Base-by-base conservation (phyloP, 2,329 filamentous ascomycete genomes). In the Alternaria hordeiaustralica region DNA sequence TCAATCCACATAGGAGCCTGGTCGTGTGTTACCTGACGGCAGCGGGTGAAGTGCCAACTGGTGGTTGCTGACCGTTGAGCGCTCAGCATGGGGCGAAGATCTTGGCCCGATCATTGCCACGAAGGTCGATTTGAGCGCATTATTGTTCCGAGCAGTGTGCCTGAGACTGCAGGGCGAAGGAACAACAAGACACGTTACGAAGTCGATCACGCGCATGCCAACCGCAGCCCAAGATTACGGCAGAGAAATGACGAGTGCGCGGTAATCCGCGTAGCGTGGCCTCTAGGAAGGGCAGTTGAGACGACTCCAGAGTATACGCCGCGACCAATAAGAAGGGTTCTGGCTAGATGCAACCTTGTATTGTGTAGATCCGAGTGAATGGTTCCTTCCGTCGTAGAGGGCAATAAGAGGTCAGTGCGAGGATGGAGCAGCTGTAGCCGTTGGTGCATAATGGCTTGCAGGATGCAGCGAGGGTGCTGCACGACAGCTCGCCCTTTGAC, bases 371-470 rank as follows among this genome's bases (percentile, higher is more conserved):
- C 63, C 63, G 47, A 33, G 50, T 33, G 50, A 33, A 65, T 45
- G 63, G 63, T 65, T 63, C 59, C 47, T 58, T 60, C 59, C 59
- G 59, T 23, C 21, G 45, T 44, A 30, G 50, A 53, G 55, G 60
- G 45, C 51, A 20, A 25, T 3, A 43, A 41, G 45, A 67, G 63
- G 65, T 60, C 65, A 58, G 62, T 64, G 63, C 65, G 54, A 57
- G 51, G 15, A 44, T 58, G 46, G 56, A 54, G 55, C n/a, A 67
- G 50, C 44, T 47, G 58, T 64, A 67, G 56, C 55, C 53, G 56
- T 66, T 49, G 15, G 41, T 61, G 64, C 61, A 63, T 60, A 25
- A 54, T 25, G 53, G 28, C 46, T 47, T 58, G 56, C 56, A 55
- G 57, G 20, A 15, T 58, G 56, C 56, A 55, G 57, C 28, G 15